Evolutionary conservation across 768 basidiomycete genomes (phyloP).

Genomic region (Amanita thiersii): DNA sequence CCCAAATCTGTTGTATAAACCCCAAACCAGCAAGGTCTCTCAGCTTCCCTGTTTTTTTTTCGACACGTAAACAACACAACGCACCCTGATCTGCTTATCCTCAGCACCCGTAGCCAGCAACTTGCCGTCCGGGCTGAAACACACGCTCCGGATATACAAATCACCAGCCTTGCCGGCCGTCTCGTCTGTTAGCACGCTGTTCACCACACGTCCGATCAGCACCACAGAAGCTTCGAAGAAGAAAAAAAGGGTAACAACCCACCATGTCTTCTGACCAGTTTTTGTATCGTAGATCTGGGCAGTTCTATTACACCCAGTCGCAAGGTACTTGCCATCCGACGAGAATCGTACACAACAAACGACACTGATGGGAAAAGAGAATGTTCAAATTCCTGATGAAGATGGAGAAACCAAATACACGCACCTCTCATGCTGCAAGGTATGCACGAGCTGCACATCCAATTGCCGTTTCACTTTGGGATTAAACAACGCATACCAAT

Average conservation of each 20-base stretch:
- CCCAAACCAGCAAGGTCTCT: background rate
- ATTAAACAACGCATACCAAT: constrained; percentile 90
- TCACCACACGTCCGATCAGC: background rate
- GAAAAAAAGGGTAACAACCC: constrained; percentile 15
- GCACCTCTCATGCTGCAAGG: constrained; percentile 86
- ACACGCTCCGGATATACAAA: constrained; percentile 55
- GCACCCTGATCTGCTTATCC: constrained; percentile 80
- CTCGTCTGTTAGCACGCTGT: constrained; percentile 23
- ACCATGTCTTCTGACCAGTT: constrained; percentile 82
- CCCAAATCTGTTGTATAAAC: constrained; percentile 65
- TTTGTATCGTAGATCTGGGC: constrained; percentile 94
- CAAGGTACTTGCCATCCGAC: constrained; percentile 85
- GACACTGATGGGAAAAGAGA: constrained; percentile 22
- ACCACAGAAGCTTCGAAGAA: background rate
- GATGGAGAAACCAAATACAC: constrained; percentile 10
- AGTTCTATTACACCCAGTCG: constrained; percentile 93
- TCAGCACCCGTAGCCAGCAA: constrained; percentile 89
- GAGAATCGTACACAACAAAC: constrained; percentile 93
- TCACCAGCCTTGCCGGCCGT: constrained; percentile 19
- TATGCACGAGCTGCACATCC: constrained; percentile 77
- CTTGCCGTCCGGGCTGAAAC: constrained; percentile 83
- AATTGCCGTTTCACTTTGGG: constrained; percentile 69
- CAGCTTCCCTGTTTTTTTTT: too few species aligned
- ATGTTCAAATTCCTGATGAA: constrained; percentile 2
- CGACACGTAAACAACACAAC: constrained; percentile 18